Evolutionary conservation across 2,329 filamentous ascomycete species (phyloP), one percentile per base, ranked within the genome.

Genomic region (Chaetomium olivaceum): DNA sequence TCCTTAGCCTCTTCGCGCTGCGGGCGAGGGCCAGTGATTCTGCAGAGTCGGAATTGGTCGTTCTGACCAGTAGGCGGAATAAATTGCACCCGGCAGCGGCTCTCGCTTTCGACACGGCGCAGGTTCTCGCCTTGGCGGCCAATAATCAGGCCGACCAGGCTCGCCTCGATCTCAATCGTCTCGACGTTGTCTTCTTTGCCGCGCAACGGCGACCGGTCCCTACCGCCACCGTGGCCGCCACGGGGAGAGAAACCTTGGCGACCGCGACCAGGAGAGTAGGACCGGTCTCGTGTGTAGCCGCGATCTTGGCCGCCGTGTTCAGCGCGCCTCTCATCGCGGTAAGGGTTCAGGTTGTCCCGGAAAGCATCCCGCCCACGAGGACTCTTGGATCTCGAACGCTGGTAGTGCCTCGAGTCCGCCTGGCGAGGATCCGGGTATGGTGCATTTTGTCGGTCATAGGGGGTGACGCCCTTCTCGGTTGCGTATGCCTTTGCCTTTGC

Each of bases 41-140:
- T 92, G 82, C 93, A 97, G 74, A 93, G 89, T 65, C 93, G 89
- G 73, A 88, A 89, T 19, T 88, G 85, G 23, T 90, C 91, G 55
- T 87, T 87, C 43, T 85, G 82, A 73, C 92, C 89, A 65, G 88
- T 86, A 19, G 91, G 86, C 39, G 92, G 90, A 66, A 96, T 84
- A 75, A 97, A 97, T 78, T 97, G 93, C 29, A 97, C 92, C 66
- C 93, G 85, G 72, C 92, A 93, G 62, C 87, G 87, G 57, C 90
- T 92, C 72, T 96, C 92, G 55, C 86, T 82, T 77, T 97, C 93
- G 70, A 97, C 92, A 65, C 91, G 89, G 71, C 92, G 85, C 52
- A 97, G 81, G 72, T 96, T 97, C 79, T 97, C 93, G 71, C 93
- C 93, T 74, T 93, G 91, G 67, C 93, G 88, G 61, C 93, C 93